Base-by-base conservation (phyloP, 306 rosid species). In the Heteromeles arbutifolia region DNA sequence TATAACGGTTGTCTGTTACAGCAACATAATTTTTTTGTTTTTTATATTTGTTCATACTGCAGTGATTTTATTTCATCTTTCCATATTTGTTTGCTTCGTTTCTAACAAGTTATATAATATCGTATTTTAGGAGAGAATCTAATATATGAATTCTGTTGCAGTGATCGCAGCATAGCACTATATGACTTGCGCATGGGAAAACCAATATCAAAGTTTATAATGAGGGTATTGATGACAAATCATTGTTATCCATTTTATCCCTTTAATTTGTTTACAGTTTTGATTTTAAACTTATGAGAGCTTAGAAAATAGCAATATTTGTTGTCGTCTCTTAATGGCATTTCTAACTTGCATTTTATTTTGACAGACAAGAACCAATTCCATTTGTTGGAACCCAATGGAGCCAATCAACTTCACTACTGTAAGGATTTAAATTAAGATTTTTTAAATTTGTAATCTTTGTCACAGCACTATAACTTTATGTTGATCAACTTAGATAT, bases 311-410 rank as follows among this genome's bases (percentile, higher is more conserved):
- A 29, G 50, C 14, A 72, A 54, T 44, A 6, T 22, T 78, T 18
- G 17, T 67, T 41, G 45, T 25, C 13, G 14, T 3, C 22, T 58
- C 22, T 11, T 78, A 75, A 50, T 64, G 48, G 77, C 69, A 12
- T 62, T 81, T 57, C 85, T 89, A 57, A 89, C 80, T 31, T 45
- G 37, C 81, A 65, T 58, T 81, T 80, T 71, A 63, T 74, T 77
- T 64, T 83, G 83, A 54, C 96, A 95, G 99, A 95, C 93, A 25
- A 89, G 85, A 85, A 86, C 87, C 48, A 95, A 95, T 85, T 89
- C 99, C 56, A 79, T 95, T 81, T 79, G 85, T 74, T 95, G 99
- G 99, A 95, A 95, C 65, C 99, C 97, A 29, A 95, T 88, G 97
- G 99, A 95, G 77, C 99, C 99, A 66, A 77, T 95, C 72, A 95